Evolutionary conservation across 1,284 basidiomycete species (phyloP).

Genomic region (Trichosporon inkin): DNA sequence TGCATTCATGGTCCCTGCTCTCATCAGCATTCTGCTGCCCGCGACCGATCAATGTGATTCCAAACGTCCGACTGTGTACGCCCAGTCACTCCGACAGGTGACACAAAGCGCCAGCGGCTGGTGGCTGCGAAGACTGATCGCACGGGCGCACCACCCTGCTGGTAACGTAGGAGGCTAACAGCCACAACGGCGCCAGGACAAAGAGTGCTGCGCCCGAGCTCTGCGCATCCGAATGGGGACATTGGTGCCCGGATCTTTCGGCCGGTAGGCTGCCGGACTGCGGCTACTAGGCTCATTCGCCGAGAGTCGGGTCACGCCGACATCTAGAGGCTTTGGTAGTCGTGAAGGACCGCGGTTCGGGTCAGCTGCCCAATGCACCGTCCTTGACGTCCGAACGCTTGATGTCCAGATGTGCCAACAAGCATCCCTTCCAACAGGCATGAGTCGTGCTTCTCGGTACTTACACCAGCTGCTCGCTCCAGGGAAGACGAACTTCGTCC

Average conservation of each 20-base stretch:
- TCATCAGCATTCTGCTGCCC: not conserved
- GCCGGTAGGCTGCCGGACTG: not conserved
- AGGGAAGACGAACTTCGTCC: not conserved
- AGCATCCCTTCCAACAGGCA: not conserved
- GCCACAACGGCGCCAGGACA: too few species aligned
- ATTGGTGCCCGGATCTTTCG: not conserved
- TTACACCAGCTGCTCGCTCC: not conserved
- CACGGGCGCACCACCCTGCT: too few species aligned
- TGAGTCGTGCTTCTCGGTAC: not conserved
- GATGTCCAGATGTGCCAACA: not conserved
- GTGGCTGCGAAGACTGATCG: too few species aligned
- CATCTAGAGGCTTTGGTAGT: too few species aligned
- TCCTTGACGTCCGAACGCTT: not conserved
- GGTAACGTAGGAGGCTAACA: too few species aligned
- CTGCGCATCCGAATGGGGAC: too few species aligned
- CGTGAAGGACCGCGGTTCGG: too few species aligned
- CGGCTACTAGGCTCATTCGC: not conserved
- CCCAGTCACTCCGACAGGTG: too few species aligned
- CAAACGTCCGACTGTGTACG: too few species aligned
- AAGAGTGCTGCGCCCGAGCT: too few species aligned
- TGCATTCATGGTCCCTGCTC: slow-evolving; percentile 1
- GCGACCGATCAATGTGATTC: not conserved
- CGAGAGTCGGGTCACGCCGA: not conserved
- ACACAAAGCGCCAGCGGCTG: too few species aligned
- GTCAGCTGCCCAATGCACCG: not conserved